Percentiles rank a stretch among this genome's conserved stretches.
Conservation (phyloP, 2,329 filamentous ascomycete species). For the Calonectria hawksworthii region DNA sequence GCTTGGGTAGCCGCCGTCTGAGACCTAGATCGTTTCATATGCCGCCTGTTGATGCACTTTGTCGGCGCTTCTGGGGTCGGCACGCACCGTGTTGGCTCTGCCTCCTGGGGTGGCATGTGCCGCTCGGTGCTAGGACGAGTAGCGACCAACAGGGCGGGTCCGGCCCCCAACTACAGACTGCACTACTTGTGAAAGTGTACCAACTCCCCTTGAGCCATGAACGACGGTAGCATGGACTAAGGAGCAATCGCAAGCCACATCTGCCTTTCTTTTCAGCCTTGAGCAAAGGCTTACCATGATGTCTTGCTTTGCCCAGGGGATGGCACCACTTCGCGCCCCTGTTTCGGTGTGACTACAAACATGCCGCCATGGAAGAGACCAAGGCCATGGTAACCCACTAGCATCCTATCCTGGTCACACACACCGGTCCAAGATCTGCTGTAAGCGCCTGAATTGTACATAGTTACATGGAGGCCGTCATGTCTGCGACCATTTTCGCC, state of each 20-base stretch:
- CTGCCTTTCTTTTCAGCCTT: not conserved
- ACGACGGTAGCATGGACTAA: not conserved
- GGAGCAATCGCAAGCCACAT: not conserved
- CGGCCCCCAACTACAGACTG: constrained; percentile 6
- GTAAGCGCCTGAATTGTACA: constrained; percentile 10
- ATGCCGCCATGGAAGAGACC: not conserved
- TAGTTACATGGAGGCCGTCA: not conserved
- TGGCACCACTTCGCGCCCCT: not conserved
- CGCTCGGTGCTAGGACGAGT: not conserved
- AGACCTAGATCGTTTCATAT: constrained; percentile 21
- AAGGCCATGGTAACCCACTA: not conserved
- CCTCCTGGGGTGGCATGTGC: constrained; percentile 13
- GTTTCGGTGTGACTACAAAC: constrained; percentile 1
- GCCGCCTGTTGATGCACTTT: constrained; percentile 8
- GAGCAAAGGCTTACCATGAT: not conserved
- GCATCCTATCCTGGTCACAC: not conserved
- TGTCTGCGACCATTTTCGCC: constrained; percentile 21
- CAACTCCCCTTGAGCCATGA: not conserved
- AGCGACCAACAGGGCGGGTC: constrained; percentile 6
- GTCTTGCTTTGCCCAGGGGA: not conserved
- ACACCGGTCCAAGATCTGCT: not conserved
- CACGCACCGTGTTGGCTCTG: not conserved
- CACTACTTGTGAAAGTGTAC: not conserved
- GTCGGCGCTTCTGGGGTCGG: constrained; percentile 21
- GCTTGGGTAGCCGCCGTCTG: not conserved